Evolutionary conservation across 176 grass and related monocot species (phyloP).

Genomic region (Pontederia crassipes): DNA sequence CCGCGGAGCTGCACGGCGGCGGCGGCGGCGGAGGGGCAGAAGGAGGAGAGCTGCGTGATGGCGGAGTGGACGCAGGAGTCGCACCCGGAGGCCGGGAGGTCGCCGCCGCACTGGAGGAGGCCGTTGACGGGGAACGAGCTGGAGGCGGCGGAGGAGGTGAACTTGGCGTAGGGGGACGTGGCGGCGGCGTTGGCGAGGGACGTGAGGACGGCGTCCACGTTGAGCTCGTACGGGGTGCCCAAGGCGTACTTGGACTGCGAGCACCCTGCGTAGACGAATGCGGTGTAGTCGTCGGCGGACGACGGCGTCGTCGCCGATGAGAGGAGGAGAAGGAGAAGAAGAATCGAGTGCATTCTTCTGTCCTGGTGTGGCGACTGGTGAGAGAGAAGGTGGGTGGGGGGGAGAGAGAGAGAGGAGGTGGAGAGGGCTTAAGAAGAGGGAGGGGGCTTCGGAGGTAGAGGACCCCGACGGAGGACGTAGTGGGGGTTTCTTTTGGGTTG

Average conservation of each 20-base stretch:
- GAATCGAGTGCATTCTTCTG: neutral
- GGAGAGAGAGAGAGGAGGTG: no score
- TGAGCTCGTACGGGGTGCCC: conserved; percentile 36
- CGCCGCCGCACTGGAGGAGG: conserved; percentile 73
- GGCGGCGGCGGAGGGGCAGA: conserved; percentile 47
- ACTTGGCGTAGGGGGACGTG: neutral
- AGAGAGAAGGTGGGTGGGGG: no score
- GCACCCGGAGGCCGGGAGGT: conserved; percentile 49
- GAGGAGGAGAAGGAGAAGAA: conserved; percentile 23
- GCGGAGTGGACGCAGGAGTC: conserved; percentile 47
- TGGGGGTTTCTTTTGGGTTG: no score
- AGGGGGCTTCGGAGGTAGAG: no score
- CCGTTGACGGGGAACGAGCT: conserved; percentile 15
- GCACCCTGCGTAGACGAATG: conserved; percentile 76
- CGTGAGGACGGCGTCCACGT: conserved; percentile 55
- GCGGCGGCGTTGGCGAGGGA: conserved; percentile 38
- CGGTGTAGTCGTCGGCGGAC: conserved; percentile 41
- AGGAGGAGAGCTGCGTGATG: conserved; percentile 48
- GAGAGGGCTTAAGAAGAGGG: no score
- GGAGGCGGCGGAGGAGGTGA: conserved; percentile 24
- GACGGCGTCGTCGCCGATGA: neutral
- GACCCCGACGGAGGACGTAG: no score
- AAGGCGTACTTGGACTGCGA: conserved; percentile 51
- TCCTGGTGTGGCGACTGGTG: no score
- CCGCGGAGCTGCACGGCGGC: conserved; percentile 62